These are phyloP conservation scores for Pyrenula aspistea DNA, from an alignment of 495 filamentous ascomycete genomes.

Conservation along the genomic window DNA sequence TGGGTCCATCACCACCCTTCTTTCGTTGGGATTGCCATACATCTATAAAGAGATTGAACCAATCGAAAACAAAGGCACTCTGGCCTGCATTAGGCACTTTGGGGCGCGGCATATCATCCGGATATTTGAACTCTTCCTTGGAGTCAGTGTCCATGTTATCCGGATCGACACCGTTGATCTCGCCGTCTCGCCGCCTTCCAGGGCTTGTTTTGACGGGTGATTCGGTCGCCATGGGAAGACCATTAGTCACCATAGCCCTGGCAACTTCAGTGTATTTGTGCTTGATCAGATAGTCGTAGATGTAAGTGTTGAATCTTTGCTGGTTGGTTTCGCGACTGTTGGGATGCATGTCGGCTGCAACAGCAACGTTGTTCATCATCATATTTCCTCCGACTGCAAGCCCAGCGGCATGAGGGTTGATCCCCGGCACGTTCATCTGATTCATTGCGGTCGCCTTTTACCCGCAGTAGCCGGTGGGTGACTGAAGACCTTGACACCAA, in stretches of 20 bases:
- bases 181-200: slow-evolving; percentile 47
- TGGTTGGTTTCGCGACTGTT: slow-evolving; percentile 32
- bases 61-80: slow-evolving; percentile 78
- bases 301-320: slow-evolving; percentile 76
- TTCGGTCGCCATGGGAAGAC: slow-evolving; percentile 41
- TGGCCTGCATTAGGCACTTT: slow-evolving; percentile 51
- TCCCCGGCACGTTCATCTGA: slow-evolving; percentile 55
- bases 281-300: slow-evolving; percentile 91
- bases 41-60: slow-evolving; percentile 96
- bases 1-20: slow-evolving; percentile 39
- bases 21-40: slow-evolving; percentile 70
- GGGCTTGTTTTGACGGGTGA: slow-evolving; percentile 47
- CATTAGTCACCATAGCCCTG: slow-evolving; percentile 48
- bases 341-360: slow-evolving; percentile 32
- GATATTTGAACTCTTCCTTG: slow-evolving; percentile 68
- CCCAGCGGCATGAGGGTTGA: slow-evolving; percentile 43
- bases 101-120: slow-evolving; percentile 68
- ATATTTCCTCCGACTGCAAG: slow-evolving; percentile 55
- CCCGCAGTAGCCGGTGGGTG: slow-evolving; percentile 28
- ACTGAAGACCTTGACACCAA: slow-evolving; percentile 21
- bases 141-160: slow-evolving; percentile 72
- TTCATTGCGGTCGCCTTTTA: slow-evolving; percentile 43
- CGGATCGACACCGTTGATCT: slow-evolving; percentile 66
- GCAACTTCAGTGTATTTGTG: slow-evolving; percentile 73
- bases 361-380: slow-evolving; percentile 61